Base-by-base conservation (phyloP, 2,329 filamentous ascomycete species). In the Geosmithia morbida region DNA sequence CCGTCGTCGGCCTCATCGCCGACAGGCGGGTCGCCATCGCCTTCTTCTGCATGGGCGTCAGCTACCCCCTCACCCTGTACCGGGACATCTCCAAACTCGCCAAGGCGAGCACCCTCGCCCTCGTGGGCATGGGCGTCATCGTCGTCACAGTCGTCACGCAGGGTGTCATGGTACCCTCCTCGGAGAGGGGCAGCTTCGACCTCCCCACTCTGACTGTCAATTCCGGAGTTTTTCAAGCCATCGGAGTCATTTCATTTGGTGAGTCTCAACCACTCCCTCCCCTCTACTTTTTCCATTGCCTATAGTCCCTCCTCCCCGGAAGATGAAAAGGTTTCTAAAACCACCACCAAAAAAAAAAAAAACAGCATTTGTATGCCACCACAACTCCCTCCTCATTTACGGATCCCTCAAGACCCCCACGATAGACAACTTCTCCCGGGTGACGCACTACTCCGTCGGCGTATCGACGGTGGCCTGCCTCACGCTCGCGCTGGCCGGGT, bases 211-310 rank as follows among this genome's bases (percentile, higher is more conserved):
- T 96, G 49, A 78, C 83, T n/a, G 72, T 97, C 55, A 94, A 94
- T 58, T 72, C 75, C 22, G 29, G 29, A 7, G 92, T 98, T 49
- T 94, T 97, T 59, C 89, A 97, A 64, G 90, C 92, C 19, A 88
- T 98, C 57, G 92, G 92, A 30, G 90, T 98, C 17, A 98, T 98
- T 56, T 97, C 92, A 4, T 98, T 98, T 63, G 89, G 86, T 92
- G 71, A 44, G 75, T 57, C 41, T 41, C 39, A 6, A 30, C 44
- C 43, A 41, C 20, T 46, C 33, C 7, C 19, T 30, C 30, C 30
- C 41, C 18, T 46, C 7, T 30, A 42, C 3, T 16, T 4, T 29
- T 7, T 16, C n/a, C n/a, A n/a, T n/a, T n/a, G n/a, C n/a, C n/a
- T n/a, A n/a, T n/a, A n/a, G n/a, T n/a, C n/a, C n/a, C n/a, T n/a